Percentiles rank a stretch among this genome's conserved stretches.
Evolutionary conservation across 139 green algal species (phyloP).

Genomic region (Chlorella sp.): DNA sequence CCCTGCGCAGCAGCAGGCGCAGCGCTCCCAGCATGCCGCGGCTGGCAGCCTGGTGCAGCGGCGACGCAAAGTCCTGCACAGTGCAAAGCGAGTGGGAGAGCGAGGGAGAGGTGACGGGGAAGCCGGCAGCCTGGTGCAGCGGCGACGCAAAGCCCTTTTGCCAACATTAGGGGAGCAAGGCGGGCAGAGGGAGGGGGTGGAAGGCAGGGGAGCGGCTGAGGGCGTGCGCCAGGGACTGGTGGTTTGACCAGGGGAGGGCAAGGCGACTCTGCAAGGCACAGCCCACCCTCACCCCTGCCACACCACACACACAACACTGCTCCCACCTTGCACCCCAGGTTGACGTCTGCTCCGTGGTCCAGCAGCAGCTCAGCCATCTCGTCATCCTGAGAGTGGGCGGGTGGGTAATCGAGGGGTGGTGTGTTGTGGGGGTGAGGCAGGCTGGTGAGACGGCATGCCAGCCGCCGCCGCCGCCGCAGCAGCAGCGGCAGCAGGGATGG

Average conservation of each 20-base stretch:
- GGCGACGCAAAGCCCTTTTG: too few species aligned
- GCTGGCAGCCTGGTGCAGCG: conserved; percentile 52
- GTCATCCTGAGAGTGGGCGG: conserved; percentile 32
- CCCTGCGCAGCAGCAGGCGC: conserved; percentile 48
- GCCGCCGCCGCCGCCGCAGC: not conserved
- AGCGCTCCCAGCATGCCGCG: conserved; percentile 41
- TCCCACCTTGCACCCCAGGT: conserved; percentile 47
- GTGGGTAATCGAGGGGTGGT: too few species aligned
- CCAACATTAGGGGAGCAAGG: too few species aligned
- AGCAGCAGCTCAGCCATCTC: conserved; percentile 50
- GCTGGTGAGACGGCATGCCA: not conserved
- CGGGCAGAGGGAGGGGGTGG: too few species aligned
- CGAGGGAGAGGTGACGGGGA: not conserved
- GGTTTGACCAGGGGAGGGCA: too few species aligned
- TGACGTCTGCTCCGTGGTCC: conserved; percentile 50
- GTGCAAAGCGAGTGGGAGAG: not conserved
- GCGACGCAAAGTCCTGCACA: conserved; percentile 60
- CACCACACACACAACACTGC: not conserved
- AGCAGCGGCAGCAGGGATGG: not conserved
- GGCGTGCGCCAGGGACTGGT: not conserved
- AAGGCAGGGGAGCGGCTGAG: not conserved
- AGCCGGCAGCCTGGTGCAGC: not conserved
- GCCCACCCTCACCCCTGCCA: not conserved
- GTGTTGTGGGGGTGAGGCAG: not conserved
- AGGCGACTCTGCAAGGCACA: too few species aligned